Evolutionary conservation across 2,329 filamentous ascomycete genomes (phyloP).

Genomic region (Diaporthe citrichinensis): DNA sequence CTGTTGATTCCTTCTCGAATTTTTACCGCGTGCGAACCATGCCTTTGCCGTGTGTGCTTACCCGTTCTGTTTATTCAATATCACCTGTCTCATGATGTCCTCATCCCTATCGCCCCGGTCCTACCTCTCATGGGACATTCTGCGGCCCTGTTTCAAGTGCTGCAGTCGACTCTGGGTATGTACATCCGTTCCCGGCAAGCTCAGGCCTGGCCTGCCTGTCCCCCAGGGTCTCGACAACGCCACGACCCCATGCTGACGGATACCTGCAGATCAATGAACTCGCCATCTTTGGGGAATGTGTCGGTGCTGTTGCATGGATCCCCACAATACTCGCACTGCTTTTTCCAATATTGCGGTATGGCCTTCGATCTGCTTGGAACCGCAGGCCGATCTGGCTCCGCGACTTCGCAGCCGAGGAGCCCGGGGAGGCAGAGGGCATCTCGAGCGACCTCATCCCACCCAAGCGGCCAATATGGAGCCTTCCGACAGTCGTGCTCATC

Average conservation of each 20-base stretch:
- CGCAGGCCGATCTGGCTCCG: constrained; percentile 53
- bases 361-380: constrained; percentile 49
- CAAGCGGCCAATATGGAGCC: constrained; percentile 25
- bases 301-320: constrained; percentile 50
- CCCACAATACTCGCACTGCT: constrained; percentile 50
- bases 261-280: constrained; percentile 39
- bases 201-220: background rate
- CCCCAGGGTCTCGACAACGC: background rate
- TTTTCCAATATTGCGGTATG: constrained; percentile 50
- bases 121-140: constrained; percentile 38
- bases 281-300: constrained; percentile 49
- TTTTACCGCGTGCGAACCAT: constrained; percentile 16
- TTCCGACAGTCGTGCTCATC: constrained; percentile 21
- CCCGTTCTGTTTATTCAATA: background rate
- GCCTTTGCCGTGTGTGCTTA: background rate
- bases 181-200: constrained; percentile 19
- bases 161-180: constrained; percentile 41
- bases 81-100: constrained; percentile 25
- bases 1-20: constrained; percentile 31
- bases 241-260: constrained; percentile 34
- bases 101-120: constrained; percentile 21
- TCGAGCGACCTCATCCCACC: constrained; percentile 23
- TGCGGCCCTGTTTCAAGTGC: constrained; percentile 40
- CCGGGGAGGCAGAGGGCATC: constrained; percentile 27
- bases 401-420: constrained; percentile 50